Conservation (phyloP, 768 basidiomycete genomes). For the Rhizopogon vulgaris region DNA sequence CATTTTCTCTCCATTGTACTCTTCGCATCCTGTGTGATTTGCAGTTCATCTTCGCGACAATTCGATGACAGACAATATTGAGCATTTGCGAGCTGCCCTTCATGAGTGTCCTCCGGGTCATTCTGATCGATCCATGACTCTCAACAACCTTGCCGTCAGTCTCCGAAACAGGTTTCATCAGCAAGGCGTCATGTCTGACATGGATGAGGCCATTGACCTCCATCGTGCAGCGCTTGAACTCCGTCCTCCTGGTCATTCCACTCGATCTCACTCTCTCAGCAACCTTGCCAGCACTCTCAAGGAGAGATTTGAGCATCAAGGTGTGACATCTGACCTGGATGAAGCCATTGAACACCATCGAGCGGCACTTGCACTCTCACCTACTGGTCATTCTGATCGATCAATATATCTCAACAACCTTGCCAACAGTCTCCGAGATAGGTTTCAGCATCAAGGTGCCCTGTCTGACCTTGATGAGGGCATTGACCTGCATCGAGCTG, state of each 20-base stretch:
- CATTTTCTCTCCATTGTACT: no score
- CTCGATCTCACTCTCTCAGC: slow-evolving; percentile 1
- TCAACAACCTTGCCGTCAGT: no score
- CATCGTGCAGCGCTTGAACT: neutral
- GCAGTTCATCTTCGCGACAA: no score
- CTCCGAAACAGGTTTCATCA: neutral
- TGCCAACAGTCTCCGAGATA: no score
- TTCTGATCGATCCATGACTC: no score
- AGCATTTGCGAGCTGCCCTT: no score
- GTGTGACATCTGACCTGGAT: slow-evolving; percentile 7
- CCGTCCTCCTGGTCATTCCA: neutral
- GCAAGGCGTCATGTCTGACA: neutral
- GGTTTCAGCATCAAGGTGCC: no score
- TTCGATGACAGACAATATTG: no score
- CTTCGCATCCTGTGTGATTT: no score
- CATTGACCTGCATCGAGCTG: no score
- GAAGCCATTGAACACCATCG: slow-evolving; percentile 1
- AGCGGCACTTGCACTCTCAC: neutral
- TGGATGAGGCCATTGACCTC: neutral
- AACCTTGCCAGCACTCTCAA: slow-evolving; percentile 9
- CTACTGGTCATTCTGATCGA: neutral
- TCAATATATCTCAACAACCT: neutral
- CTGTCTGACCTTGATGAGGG: no score
- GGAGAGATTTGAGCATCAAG: slow-evolving; percentile 7
- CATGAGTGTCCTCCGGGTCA: no score